Evolutionary conservation across 805 yeast genomes (phyloP).

Genomic region (Saturnispora serradocipensis): DNA sequence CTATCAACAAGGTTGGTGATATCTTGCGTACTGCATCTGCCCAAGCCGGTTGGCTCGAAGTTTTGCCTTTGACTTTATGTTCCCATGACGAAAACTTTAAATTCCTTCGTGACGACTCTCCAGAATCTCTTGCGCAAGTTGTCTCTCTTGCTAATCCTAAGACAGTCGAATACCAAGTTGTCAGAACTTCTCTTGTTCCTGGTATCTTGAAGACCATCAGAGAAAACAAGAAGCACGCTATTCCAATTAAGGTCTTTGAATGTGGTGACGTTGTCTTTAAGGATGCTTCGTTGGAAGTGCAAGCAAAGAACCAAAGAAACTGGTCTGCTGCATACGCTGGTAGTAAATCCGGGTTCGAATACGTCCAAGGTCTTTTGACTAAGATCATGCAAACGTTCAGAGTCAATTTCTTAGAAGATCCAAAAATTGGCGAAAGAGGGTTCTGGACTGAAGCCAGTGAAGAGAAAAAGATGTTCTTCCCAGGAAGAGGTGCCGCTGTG

Average conservation of each 20-base stretch:
- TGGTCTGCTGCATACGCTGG: slow-evolving; percentile 95
- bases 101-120: slow-evolving; percentile 65
- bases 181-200: slow-evolving; percentile 88
- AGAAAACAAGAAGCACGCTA: slow-evolving; percentile 91
- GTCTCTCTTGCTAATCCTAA: slow-evolving; percentile 94
- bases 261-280: slow-evolving; percentile 90
- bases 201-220: slow-evolving; percentile 91
- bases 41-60: slow-evolving; percentile 94
- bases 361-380: slow-evolving; percentile 88
- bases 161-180: slow-evolving; percentile 94
- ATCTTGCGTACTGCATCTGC: slow-evolving; percentile 85
- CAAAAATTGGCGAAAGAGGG: slow-evolving; percentile 55
- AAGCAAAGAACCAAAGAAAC: slow-evolving; percentile 84
- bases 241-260: slow-evolving; percentile 94
- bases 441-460: slow-evolving; percentile 75
- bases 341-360: slow-evolving; percentile 90
- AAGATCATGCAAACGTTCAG: slow-evolving; percentile 94
- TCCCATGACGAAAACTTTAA: slow-evolving; percentile 96
- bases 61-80: slow-evolving; percentile 88
- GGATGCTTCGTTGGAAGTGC: slow-evolving; percentile 66
- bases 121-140: slow-evolving; percentile 41
- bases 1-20: slow-evolving; percentile 84
- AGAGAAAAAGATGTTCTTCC: slow-evolving; percentile 71
- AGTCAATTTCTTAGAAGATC: slow-evolving; percentile 65
- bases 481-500: slow-evolving; percentile 93